phyloP scores from a whole-genome alignment of 441 rosid genomes.

The Eutrema salsugineum region DNA sequence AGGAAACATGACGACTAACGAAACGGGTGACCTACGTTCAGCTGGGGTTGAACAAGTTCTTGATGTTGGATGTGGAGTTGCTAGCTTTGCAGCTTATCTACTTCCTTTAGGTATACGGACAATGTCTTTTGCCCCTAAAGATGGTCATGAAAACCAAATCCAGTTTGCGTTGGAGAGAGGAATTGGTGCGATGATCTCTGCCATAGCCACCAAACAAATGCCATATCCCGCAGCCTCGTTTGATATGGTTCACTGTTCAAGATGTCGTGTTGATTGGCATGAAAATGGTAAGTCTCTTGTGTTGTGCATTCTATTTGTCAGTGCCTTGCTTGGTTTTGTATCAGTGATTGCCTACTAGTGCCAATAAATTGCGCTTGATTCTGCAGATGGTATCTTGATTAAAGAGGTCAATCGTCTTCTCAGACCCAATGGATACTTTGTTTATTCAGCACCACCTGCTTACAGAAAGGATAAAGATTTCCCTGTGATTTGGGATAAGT shows the following conservation, averaged over 20 bases:
- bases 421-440: slow-evolving; percentile 81
- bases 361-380: neutral
- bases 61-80: slow-evolving; percentile 98
- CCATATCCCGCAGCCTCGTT: slow-evolving; percentile 88
- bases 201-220: slow-evolving; percentile 80
- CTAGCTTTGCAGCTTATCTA: slow-evolving; percentile 97
- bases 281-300: slow-evolving; percentile 65
- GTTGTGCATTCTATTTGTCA: slow-evolving; percentile 6
- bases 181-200: slow-evolving; percentile 94
- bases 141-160: slow-evolving; percentile 95
- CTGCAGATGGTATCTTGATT: slow-evolving; percentile 82
- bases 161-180: slow-evolving; percentile 99
- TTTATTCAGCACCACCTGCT: slow-evolving; percentile 96
- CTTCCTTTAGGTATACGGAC: slow-evolving; percentile 64
- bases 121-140: slow-evolving; percentile 92
- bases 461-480: slow-evolving; percentile 78
- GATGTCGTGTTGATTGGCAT: slow-evolving; percentile 99
- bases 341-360: neutral
- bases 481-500: slow-evolving; percentile 81
- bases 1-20: slow-evolving; percentile 80
- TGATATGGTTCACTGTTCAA: slow-evolving; percentile 93
- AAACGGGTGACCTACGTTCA: slow-evolving; percentile 77
- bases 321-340: slow-evolving; percentile 6
- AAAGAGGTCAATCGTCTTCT: slow-evolving; percentile 83
- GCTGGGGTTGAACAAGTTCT: slow-evolving; percentile 81